phyloP scores from a whole-genome alignment of 306 rosid genomes.

The Begonia fuchsioides region DNA sequence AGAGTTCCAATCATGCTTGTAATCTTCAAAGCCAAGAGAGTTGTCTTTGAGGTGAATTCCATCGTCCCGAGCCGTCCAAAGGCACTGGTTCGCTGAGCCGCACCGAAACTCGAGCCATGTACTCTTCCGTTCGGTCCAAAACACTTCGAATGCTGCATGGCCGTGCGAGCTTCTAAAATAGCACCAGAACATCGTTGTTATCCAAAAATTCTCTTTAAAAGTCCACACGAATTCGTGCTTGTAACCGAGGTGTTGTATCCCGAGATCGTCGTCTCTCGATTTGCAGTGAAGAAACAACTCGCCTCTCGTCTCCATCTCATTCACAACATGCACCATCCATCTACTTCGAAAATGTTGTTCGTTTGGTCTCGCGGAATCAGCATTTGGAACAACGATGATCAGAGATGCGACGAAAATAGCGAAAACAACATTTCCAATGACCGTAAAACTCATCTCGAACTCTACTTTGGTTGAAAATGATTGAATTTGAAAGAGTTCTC shows the following conservation, averaged over 20 bases:
- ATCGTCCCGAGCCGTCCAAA: slow-evolving; percentile 13
- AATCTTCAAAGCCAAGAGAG: not conserved
- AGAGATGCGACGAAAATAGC: not conserved
- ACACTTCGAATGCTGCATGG: slow-evolving; percentile 4
- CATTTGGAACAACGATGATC: not conserved
- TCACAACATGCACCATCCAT: slow-evolving; percentile 4
- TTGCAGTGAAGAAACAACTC: slow-evolving; percentile 1
- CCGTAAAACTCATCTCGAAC: no score
- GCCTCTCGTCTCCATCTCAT: not conserved
- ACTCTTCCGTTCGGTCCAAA: not conserved
- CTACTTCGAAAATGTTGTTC: not conserved
- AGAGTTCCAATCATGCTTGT: no score
- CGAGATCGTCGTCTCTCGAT: slow-evolving; percentile 12
- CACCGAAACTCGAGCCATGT: slow-evolving; percentile 6
- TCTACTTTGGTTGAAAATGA: no score
- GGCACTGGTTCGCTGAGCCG: not conserved
- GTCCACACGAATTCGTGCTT: not conserved
- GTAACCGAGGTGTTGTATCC: not conserved
- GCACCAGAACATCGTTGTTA: slow-evolving; percentile 9
- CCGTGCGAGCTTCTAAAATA: not conserved
- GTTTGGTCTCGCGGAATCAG: no score
- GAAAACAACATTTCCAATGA: not conserved
- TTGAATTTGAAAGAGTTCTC: no score
- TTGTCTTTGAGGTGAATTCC: slow-evolving; percentile 4
- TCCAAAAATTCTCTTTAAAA: not conserved